Evolutionary conservation across 495 filamentous ascomycete species (phyloP), one percentile per base, ranked within the genome.

Genomic region (Cercophora samala): DNA sequence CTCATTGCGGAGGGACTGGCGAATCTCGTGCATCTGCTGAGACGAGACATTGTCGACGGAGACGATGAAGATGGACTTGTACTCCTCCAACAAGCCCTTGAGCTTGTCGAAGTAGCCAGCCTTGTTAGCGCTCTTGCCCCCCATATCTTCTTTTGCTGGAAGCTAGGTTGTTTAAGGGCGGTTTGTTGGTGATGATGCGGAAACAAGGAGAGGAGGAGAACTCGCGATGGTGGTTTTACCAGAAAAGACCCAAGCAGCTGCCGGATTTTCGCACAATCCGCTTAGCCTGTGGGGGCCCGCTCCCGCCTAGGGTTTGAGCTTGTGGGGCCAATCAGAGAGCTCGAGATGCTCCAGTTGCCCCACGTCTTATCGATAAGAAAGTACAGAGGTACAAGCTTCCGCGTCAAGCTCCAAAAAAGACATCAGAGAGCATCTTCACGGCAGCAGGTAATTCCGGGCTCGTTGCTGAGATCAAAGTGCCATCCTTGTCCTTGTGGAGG

Each of bases 1-100:
- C 78, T 96, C 83, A 52, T 91, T 89, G 81, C 93, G 91, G 79
- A 97, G 88, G 75, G 89, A 82, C 73, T 88, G 83, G 82, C 95
- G 90, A 80, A 98, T 98, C 87, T 99, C 95, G 91, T 99, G 95
- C 95, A 99, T 99, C 89, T 99, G 95, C 89, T 99, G 95, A 64
- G 95, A 99, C 80, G 89, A 91, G 83, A 89, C 91, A 94, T 95
- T 96, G 87, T 96, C 92, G 80, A 96, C 90, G 74, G 87, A 86
- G 79, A 97, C 93, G 78, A 99, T 93, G 91, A 99, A 99, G 85
- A 97, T 90, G 72, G 89, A 91, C 79, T 86, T 86, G 89, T 97
- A 97, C 76, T 91, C 87, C 83, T 96, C 90, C 75, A 97, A 88
- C 76, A 97, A 87, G 76, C 79, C 83, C 89, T 97, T 97, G 76